These are phyloP conservation scores for Volvox africanus DNA, from an alignment of 139 green algal species.

Conservation along the genomic window DNA sequence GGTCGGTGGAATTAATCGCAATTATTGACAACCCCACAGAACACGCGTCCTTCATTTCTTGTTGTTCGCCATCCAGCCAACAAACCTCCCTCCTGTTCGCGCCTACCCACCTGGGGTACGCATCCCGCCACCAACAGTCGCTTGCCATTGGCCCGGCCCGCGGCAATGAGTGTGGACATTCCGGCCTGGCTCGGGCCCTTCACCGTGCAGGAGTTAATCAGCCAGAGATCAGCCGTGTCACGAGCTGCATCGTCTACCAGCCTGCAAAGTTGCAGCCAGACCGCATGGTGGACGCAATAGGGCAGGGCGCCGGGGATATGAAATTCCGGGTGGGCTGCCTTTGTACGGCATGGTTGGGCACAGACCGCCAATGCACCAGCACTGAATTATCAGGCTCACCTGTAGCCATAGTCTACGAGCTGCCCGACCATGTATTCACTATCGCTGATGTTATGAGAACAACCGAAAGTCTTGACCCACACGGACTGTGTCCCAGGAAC, in stretches of 20 bases:
- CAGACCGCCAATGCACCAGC: not conserved
- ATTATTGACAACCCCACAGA: too few relatives aligned
- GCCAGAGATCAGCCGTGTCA: conserved; percentile 82
- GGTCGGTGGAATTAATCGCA: too few relatives aligned
- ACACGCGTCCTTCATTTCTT: too few relatives aligned
- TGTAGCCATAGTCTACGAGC: conserved; percentile 84
- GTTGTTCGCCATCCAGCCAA: too few relatives aligned
- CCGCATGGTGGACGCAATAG: too few relatives aligned
- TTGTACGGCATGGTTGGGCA: too few relatives aligned
- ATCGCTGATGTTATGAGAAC: conserved; percentile 86
- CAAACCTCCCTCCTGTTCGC: not conserved
- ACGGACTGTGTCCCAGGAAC: conserved; percentile 74
- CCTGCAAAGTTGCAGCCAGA: conserved; percentile 40
- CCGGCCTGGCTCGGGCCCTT: conserved; percentile 86
- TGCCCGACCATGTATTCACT: conserved; percentile 87
- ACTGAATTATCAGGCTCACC: conserved; percentile 45
- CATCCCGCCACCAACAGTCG: conserved; percentile 88
- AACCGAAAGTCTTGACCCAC: conserved; percentile 89
- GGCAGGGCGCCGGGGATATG: too few relatives aligned
- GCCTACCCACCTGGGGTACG: conserved; percentile 77
- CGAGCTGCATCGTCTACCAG: conserved; percentile 72
- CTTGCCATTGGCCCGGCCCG: conserved; percentile 69
- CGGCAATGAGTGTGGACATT: conserved; percentile 78
- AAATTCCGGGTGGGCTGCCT: too few relatives aligned
- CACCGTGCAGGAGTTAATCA: conserved; percentile 96